Evolutionary conservation across 345 rosid genomes (phyloP).

Genomic region (Eucalyptus fibrosa): DNA sequence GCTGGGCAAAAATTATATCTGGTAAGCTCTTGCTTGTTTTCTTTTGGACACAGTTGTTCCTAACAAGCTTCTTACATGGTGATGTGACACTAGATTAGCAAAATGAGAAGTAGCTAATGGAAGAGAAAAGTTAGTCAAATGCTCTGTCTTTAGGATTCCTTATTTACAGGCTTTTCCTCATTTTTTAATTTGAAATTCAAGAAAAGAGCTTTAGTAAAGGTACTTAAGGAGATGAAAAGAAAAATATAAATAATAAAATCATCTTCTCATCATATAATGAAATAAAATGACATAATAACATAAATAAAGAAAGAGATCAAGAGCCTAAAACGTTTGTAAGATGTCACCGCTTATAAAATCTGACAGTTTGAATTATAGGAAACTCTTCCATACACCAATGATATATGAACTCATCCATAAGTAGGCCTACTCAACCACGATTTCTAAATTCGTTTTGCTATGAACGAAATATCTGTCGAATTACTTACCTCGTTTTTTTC

Average conservation of each 20-base stretch:
- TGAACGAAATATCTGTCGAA: accelerated
- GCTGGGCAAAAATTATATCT: background rate
- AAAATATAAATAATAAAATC: background rate
- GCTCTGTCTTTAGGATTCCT: background rate
- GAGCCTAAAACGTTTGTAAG: background rate
- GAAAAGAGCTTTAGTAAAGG: background rate
- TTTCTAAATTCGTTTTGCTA: background rate
- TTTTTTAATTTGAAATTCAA: background rate
- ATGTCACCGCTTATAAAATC: background rate
- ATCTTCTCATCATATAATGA: background rate
- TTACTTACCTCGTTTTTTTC: background rate
- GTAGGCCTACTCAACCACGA: background rate
- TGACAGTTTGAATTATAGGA: background rate
- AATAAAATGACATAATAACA: background rate
- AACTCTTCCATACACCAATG: background rate
- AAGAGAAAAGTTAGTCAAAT: background rate
- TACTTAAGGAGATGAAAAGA: background rate
- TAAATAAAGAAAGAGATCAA: background rate
- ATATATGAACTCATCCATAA: background rate
- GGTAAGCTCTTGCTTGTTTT: background rate
- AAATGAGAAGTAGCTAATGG: background rate
- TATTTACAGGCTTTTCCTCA: background rate
- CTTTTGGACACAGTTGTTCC: background rate
- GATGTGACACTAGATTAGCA: background rate
- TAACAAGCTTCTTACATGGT: background rate